These are phyloP conservation scores for Lolium multiflorum DNA, from an alignment of 176 grass and related monocot species.

Conservation along the genomic window DNA sequence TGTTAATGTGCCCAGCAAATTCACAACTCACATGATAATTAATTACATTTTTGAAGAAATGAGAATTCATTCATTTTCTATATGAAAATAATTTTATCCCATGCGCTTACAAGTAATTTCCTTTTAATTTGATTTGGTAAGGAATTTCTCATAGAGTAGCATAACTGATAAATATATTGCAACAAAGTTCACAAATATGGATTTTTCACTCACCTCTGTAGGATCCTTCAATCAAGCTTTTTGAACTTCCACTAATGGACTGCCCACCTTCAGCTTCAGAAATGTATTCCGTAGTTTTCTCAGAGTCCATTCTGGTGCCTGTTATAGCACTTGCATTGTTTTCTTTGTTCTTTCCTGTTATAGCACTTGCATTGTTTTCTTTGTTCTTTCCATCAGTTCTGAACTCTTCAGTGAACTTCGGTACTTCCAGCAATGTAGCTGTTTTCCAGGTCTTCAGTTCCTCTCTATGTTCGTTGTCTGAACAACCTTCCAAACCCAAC, in stretches of 20 bases:
- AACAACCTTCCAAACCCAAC: slow-evolving; percentile 1
- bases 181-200: slow-evolving; percentile 6
- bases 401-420: not conserved
- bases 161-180: slow-evolving; percentile 30
- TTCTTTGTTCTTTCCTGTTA: slow-evolving; percentile 1
- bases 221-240: not conserved
- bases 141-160: not conserved
- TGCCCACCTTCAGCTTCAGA: slow-evolving; percentile 14
- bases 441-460: not conserved
- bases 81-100: not conserved
- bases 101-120: not conserved
- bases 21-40: not conserved
- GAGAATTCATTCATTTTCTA: not conserved
- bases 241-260: not conserved
- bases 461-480: slow-evolving; percentile 12
- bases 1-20: not conserved
- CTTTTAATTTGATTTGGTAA: not conserved
- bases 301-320: not conserved
- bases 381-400: slow-evolving; percentile 30
- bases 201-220: slow-evolving; percentile 20
- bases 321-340: slow-evolving; percentile 20
- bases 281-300: not conserved
- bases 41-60: not conserved
- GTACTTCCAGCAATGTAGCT: slow-evolving; percentile 17
- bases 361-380: slow-evolving; percentile 25